Percentiles rank a stretch among this genome's conserved stretches.
Evolutionary conservation across 2,329 filamentous ascomycete genomes (phyloP).

Genomic region (Cercospora janseana): DNA sequence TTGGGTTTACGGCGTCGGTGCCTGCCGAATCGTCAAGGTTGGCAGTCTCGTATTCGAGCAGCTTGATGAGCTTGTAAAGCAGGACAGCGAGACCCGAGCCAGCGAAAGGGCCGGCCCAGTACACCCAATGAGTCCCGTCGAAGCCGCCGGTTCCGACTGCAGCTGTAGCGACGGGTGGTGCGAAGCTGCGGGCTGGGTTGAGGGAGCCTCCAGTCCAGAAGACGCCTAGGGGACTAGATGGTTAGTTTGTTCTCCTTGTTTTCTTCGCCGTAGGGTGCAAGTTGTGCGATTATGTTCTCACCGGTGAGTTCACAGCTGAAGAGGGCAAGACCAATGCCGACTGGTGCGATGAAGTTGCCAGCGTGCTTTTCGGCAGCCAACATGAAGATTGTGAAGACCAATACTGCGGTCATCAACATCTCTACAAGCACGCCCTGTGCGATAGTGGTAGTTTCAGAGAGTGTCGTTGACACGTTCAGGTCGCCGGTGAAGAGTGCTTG

Average conservation of each 20-base stretch:
- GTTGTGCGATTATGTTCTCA: background rate
- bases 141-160: slow-evolving; percentile 7
- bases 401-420: slow-evolving; percentile 35
- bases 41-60: slow-evolving; percentile 52
- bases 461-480: slow-evolving; percentile 37
- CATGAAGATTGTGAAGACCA: slow-evolving; percentile 39
- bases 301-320: slow-evolving; percentile 27
- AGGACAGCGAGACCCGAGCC: slow-evolving; percentile 48
- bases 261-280: background rate
- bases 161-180: slow-evolving; percentile 29
- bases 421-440: slow-evolving; percentile 41
- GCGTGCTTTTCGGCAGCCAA: slow-evolving; percentile 39
- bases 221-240: slow-evolving; percentile 2
- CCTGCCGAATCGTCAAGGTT: slow-evolving; percentile 39
- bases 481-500: slow-evolving; percentile 38
- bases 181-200: slow-evolving; percentile 39
- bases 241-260: background rate
- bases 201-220: slow-evolving; percentile 37
- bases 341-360: slow-evolving; percentile 34
- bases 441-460: slow-evolving; percentile 37
- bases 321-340: slow-evolving; percentile 32
- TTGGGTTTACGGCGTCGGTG: background rate
- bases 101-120: slow-evolving; percentile 51
- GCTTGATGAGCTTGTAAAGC: slow-evolving; percentile 51
- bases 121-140: slow-evolving; percentile 48